phyloP scores from a whole-genome alignment of 176 grass and related monocot genomes.

The Triticum dicoccoides region DNA sequence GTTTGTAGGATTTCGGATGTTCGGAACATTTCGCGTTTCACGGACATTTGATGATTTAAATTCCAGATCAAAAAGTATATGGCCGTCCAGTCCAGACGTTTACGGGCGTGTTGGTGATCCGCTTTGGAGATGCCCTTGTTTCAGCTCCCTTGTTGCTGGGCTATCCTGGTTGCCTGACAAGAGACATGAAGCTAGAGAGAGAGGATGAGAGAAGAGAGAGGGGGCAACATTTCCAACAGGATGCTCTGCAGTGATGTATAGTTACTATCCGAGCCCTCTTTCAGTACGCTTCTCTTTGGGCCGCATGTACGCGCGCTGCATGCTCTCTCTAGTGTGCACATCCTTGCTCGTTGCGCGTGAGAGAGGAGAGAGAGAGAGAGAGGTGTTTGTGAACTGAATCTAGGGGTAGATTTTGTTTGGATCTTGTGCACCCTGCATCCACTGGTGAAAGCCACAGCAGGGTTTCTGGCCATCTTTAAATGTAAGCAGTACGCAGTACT shows the following conservation, averaged over 20 bases:
- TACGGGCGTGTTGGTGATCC: too few species aligned
- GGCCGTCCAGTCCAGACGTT: too few species aligned
- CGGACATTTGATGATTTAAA: too few species aligned
- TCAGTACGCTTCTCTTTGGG: slow-evolving; percentile 56
- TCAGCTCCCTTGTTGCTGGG: neutral
- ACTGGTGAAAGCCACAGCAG: slow-evolving; percentile 61
- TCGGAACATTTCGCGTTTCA: too few species aligned
- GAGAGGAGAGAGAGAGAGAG: slow-evolving; percentile 11
- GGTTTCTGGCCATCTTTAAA: slow-evolving; percentile 51
- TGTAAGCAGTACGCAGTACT: slow-evolving; percentile 38
- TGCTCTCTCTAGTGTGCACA: slow-evolving; percentile 7
- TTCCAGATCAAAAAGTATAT: too few species aligned
- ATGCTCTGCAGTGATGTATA: slow-evolving; percentile 62
- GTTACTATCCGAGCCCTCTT: slow-evolving; percentile 72
- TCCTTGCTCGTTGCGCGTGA: neutral
- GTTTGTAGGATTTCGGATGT: too few species aligned
- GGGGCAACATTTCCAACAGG: slow-evolving; percentile 60
- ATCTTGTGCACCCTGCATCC: slow-evolving; percentile 68
- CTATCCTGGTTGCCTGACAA: slow-evolving; percentile 50
- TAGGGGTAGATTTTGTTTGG: slow-evolving; percentile 89
- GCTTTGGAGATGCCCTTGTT: neutral
- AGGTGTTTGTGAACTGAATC: slow-evolving; percentile 35
- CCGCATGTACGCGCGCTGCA: slow-evolving; percentile 52
- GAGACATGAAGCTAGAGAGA: slow-evolving; percentile 37
- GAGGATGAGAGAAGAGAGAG: neutral